A percentile compares a stretch with the other conserved stretches of the same genome.
Evolutionary conservation across 1,284 basidiomycete genomes (phyloP).

Genomic region (Gomphus bonarii): DNA sequence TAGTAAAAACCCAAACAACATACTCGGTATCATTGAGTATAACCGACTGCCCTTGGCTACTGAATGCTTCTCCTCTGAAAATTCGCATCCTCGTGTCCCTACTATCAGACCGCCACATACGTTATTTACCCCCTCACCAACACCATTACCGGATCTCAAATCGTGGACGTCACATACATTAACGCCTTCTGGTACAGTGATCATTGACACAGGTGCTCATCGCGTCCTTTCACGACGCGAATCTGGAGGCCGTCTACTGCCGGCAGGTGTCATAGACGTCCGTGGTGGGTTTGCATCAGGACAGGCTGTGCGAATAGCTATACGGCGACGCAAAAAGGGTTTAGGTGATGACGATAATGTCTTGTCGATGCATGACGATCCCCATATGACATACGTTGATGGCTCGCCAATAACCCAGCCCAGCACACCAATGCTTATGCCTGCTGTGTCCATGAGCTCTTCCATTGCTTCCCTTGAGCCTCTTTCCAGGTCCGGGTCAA

Average conservation of each 20-base stretch:
- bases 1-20: conserved; percentile 69
- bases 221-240: conserved; percentile 75
- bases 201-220: conserved; percentile 87
- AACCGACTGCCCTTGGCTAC: conserved; percentile 29
- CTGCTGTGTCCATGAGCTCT: conserved; percentile 26
- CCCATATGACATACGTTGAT: conserved; percentile 10
- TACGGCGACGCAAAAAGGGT: conserved; percentile 31
- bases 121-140: conserved; percentile 67
- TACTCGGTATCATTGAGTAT: conserved; percentile 77
- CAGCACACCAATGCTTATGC: conserved; percentile 29
- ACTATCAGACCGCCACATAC: conserved; percentile 70
- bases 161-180: conserved; percentile 94
- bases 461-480: conserved; percentile 29
- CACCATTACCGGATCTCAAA: conserved; percentile 83
- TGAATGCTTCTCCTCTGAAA: conserved; percentile 6
- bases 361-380: conserved; percentile 14
- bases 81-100: background rate
- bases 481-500: conserved; percentile 28
- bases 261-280: conserved; percentile 84
- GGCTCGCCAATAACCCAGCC: conserved; percentile 26
- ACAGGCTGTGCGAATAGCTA: conserved; percentile 83
- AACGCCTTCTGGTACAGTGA: conserved; percentile 76
- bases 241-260: conserved; percentile 82
- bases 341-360: background rate
- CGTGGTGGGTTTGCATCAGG: conserved; percentile 88